phyloP scores from a whole-genome alignment of 257 asterid genomes.

The Solanum pinnatisectum region DNA sequence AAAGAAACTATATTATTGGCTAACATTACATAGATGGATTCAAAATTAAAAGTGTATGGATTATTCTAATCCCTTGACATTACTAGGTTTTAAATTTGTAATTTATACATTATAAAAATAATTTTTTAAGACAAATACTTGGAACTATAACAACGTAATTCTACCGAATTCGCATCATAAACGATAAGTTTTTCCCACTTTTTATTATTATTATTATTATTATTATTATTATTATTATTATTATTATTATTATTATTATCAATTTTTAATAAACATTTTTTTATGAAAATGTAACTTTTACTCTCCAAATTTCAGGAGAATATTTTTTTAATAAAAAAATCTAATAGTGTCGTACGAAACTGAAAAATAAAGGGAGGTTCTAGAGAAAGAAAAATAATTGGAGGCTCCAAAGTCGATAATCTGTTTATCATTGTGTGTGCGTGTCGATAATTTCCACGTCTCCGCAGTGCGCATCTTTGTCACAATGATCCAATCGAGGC shows the following conservation, averaged over 20 bases:
- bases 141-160: background rate
- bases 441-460: conserved; percentile 9
- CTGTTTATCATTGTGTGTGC: background rate
- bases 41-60: background rate
- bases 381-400: background rate
- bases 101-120: background rate
- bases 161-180: background rate
- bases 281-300: background rate
- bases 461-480: conserved; percentile 1
- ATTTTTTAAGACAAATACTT: background rate
- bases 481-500: background rate
- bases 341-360: background rate
- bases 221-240: background rate
- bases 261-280: background rate
- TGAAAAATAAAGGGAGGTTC: background rate
- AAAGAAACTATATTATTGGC: background rate
- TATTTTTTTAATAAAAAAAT: background rate
- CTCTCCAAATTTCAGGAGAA: background rate
- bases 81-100: background rate
- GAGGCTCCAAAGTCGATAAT: background rate
- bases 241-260: background rate
- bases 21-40: background rate
- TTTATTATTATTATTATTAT: too few relatives aligned
- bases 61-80: background rate
- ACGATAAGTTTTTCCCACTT: background rate